Conservation (phyloP, 2,329 filamentous ascomycete genomes). For the Sporothrix mexicana region DNA sequence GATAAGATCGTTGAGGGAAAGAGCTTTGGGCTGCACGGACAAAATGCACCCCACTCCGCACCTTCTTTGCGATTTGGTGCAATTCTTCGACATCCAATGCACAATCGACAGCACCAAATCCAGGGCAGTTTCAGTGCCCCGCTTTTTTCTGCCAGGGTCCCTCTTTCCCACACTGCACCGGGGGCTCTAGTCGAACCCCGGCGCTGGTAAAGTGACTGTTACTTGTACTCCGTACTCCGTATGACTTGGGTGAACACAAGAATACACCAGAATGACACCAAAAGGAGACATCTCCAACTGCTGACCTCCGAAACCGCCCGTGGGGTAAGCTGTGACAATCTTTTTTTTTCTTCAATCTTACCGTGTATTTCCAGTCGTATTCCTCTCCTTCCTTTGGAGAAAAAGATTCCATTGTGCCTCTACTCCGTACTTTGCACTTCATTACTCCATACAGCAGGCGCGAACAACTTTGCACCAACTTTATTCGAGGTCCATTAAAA, state of each 20-base stretch:
- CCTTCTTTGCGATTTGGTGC: not conserved
- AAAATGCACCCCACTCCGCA: not conserved
- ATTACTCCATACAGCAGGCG: conserved; percentile 16
- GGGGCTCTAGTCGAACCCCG: conserved; percentile 37
- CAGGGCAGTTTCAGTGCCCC: conserved; percentile 1
- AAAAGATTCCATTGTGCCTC: not conserved
- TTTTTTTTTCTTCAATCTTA: not conserved
- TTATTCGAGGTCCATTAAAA: too few species aligned
- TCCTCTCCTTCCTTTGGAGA: not conserved
- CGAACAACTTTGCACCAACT: not conserved
- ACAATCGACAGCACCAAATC: not conserved
- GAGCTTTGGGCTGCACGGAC: not conserved
- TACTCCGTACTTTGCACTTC: conserved; percentile 6
- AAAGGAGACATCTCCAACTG: conserved; percentile 19
- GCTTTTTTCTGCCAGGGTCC: conserved; percentile 15
- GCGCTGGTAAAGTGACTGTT: not conserved
- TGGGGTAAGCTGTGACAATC: conserved; percentile 22
- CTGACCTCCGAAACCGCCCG: conserved; percentile 33
- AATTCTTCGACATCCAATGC: conserved; percentile 7
- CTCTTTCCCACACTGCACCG: conserved; percentile 21
- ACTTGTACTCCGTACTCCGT: not conserved
- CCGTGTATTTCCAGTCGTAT: not conserved
- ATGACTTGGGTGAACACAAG: too few species aligned
- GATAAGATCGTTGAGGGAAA: not conserved
- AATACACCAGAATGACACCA: not conserved